phyloP scores from a whole-genome alignment of 2,329 filamentous ascomycete genomes.

The Alternaria conjuncta region DNA sequence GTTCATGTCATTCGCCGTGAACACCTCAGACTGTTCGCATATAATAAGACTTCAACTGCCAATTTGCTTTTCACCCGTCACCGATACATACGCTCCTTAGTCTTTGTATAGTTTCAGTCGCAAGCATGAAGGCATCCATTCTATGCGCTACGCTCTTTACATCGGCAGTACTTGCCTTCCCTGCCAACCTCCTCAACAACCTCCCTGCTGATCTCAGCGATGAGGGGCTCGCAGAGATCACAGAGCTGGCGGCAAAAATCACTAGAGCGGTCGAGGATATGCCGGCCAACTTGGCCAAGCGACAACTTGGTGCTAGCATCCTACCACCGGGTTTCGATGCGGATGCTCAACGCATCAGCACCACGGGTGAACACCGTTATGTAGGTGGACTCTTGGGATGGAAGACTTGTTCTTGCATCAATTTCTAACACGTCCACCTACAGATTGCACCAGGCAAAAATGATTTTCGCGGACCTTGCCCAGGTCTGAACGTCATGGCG shows the following conservation, averaged over 20 bases:
- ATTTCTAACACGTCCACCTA: not conserved
- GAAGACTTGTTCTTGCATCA: not conserved
- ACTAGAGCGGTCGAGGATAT: not conserved
- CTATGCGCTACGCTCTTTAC: not conserved
- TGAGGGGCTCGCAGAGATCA: not conserved
- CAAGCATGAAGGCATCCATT: not conserved
- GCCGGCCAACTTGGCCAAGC: not conserved
- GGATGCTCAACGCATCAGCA: not conserved
- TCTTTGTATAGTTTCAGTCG: not conserved
- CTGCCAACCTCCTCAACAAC: not conserved
- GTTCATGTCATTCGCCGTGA: not conserved
- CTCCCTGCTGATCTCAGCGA: not conserved
- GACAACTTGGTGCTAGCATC: not conserved
- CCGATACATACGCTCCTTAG: not conserved
- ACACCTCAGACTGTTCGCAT: not conserved
- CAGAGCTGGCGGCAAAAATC: not conserved
- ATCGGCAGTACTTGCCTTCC: not conserved
- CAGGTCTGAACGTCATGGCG: slow-evolving; percentile 39
- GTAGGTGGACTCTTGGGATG: not conserved
- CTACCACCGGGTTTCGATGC: not conserved
- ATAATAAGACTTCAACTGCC: not conserved
- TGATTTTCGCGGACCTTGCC: slow-evolving; percentile 37
- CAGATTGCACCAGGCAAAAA: not conserved
- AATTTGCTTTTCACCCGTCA: not conserved
- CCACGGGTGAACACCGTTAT: not conserved